phyloP scores from a whole-genome alignment of 2,329 filamentous ascomycete genomes.

The Penicillium sp. region DNA sequence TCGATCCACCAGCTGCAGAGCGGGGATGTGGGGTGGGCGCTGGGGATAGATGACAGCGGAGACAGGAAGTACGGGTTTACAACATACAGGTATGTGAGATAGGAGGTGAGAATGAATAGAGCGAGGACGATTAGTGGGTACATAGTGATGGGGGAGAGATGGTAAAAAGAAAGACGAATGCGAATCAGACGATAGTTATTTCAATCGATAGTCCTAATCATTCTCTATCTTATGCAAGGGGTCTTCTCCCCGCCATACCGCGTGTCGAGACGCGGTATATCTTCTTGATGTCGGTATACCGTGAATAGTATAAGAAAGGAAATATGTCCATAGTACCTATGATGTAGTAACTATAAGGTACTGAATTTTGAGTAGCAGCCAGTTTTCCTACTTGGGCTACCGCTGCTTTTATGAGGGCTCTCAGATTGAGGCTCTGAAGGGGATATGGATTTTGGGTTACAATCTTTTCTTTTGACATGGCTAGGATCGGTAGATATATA shows the following conservation, averaged over 20 bases:
- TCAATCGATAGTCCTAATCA: background rate
- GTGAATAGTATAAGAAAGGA: too few species aligned
- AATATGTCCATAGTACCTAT: too few species aligned
- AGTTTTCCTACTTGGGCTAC: too few species aligned
- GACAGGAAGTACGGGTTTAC: constrained; percentile 48
- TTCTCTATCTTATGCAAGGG: background rate
- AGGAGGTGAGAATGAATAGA: constrained; percentile 13
- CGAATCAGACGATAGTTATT: background rate
- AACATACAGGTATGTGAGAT: constrained; percentile 24
- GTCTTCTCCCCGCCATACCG: background rate
- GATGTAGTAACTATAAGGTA: too few species aligned
- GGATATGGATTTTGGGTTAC: too few species aligned
- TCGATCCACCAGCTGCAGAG: constrained; percentile 64
- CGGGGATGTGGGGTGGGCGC: constrained; percentile 61
- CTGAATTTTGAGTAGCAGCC: too few species aligned
- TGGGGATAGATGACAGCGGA: constrained; percentile 60
- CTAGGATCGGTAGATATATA: too few species aligned
- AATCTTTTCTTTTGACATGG: too few species aligned
- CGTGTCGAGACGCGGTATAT: too few species aligned
- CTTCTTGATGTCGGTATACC: too few species aligned
- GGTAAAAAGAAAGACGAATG: background rate
- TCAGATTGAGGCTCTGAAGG: too few species aligned
- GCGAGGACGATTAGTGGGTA: constrained; percentile 4
- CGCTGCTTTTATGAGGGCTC: too few species aligned
- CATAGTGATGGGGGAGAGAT: constrained; percentile 3